Base-by-base conservation (phyloP, 2,329 filamentous ascomycete species). In the Pestalotiopsis sp. region DNA sequence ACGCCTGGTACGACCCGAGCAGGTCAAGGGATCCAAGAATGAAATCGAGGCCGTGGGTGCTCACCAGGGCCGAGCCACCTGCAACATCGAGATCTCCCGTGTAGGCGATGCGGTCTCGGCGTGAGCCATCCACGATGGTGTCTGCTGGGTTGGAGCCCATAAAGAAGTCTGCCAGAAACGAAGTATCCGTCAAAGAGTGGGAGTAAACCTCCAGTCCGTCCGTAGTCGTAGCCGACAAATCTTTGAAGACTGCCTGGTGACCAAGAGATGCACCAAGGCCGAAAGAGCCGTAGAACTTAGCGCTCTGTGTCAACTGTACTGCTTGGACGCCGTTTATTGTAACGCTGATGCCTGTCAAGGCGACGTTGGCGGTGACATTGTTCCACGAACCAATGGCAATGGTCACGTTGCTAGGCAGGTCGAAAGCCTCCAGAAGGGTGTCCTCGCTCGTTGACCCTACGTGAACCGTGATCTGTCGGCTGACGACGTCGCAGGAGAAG, bases 111-210 rank as follows among this genome's bases (percentile, higher is more conserved):
- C 77, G 73, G 69, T 79, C 78, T 4, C 78, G 74, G 4, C 78
- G 74, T 2, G 80, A 80, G 31, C 79, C 80, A 69, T 81, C 80
- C 2, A 81, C 79, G 14, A 76, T 75, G 31, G 74, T 76, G 12
- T 74, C 70, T 3, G 71, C 61, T 3, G 78, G 78, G 67, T 81
- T 82, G 12, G 75, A 72, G 6, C 79, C 79, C 61, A 80, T 74
- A 6, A 80, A 71, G 64, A 81, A 82, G 67, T 81, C 77, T 4
- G 71, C 5, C 23, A 81, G 69, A 58, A 76, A 76, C 4, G 69
- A 67, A 2, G 63, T 67, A n/a, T 80, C 72, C 0, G 71, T 80
- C 27, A 80, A 69, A 4, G 73, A 61, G 6, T 74, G 71, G 4
- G 70, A 69, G 65, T 78, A 79, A 2, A 75, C 72, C 17, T 67